Evolutionary conservation across 177 flowering plant species (phyloP).

Genomic region (Tripterygium wilfordii): DNA sequence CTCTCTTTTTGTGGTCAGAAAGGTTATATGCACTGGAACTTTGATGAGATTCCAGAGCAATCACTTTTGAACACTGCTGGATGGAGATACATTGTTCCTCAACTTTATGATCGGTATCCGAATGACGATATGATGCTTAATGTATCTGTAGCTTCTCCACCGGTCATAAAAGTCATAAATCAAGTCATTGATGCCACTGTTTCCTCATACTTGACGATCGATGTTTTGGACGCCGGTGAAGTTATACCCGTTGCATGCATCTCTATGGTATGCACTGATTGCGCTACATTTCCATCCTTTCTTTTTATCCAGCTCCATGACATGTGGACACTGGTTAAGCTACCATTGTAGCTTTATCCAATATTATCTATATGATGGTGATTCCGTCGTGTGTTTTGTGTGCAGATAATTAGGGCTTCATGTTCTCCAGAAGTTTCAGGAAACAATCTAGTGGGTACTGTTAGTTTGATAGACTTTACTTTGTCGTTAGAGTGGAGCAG

Average conservation of each 20-base stretch:
- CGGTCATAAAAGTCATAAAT: constrained; percentile 8
- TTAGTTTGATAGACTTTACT: constrained; percentile 11
- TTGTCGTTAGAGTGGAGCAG: constrained; percentile 24
- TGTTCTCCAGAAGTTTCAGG: constrained; percentile 12
- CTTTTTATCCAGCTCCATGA: not conserved
- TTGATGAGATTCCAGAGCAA: constrained; percentile 19
- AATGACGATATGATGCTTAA: constrained; percentile 22
- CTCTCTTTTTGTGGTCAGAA: constrained; percentile 7
- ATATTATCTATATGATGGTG: not conserved
- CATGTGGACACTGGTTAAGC: not conserved
- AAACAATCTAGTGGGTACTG: constrained; percentile 17
- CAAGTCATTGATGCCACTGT: constrained; percentile 14
- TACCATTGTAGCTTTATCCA: not conserved
- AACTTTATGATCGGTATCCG: constrained; percentile 24
- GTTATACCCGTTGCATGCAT: constrained; percentile 27
- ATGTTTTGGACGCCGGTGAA: constrained; percentile 20
- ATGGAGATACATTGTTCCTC: constrained; percentile 28
- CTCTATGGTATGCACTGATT: constrained; percentile 17
- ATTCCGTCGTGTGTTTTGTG: not conserved
- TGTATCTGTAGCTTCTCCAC: constrained; percentile 23
- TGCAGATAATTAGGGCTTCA: constrained; percentile 19
- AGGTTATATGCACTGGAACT: constrained; percentile 20
- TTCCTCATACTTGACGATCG: constrained; percentile 13
- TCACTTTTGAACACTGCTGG: constrained; percentile 25
- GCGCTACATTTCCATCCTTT: not conserved